Base-by-base conservation (phyloP, 1,284 basidiomycete genomes). In the Tetrapyrgos nigripes region DNA sequence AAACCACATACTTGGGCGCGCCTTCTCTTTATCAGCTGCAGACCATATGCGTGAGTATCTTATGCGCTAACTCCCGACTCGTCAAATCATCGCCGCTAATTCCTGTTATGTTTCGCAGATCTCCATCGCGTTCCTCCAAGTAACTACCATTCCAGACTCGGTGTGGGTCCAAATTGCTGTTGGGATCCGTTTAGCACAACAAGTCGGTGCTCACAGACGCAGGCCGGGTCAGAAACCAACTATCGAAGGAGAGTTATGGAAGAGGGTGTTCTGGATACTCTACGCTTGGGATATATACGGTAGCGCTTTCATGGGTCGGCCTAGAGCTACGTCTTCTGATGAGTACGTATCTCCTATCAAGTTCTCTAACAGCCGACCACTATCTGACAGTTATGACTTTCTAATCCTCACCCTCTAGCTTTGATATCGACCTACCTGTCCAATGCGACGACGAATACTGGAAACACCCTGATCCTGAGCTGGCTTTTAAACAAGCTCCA, bases 21-120 rank as follows among this genome's bases (percentile, higher is more conserved):
- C 83, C 87, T 0, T 76, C 76, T 13, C 63, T 92, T 40, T 83
- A 83, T 64, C 85, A 90, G 60, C 68, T 92, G 35, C 90, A 92
- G 67, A 73, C 75, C 0, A 81, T 81, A 31, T 67, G 66, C 53
- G 79, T 79, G 55, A 46, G 76, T 59, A 17, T n/a, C 28, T 54
- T 31, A 26, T 31, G 1, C 37, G 17, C 19, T 40, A 40, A 8
- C 13, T 4, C 13, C 37, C 13, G 37, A 14, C 31, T 33, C 8
- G 9, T 33, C 31, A 8, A 14, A 8, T 33, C 14, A 33, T 8
- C 14, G 14, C 14, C 9, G 8, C 14, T 14, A 14, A 33, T 33
- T 8, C 14, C 8, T 33, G 14, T 33, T 14, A 33, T 33, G 14
- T n/a, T 40, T 40, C 19, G 37, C 37, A 40, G 37, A n/a, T 40